phyloP scores from a whole-genome alignment of 1,284 basidiomycete species.

The Pseudozyma pruni region DNA sequence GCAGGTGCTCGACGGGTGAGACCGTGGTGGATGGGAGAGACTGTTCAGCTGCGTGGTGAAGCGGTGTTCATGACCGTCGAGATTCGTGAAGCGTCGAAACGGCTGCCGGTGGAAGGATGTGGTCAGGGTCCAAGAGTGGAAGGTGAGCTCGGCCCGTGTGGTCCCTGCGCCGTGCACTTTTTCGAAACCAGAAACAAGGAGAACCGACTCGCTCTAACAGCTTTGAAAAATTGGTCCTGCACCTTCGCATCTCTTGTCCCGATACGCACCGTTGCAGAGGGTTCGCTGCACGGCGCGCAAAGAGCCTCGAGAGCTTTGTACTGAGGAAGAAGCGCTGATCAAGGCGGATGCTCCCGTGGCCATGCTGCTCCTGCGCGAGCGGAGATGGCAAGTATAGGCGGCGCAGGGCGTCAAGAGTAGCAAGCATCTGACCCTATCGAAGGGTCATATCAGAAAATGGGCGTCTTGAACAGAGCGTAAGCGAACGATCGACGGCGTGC shows the following conservation, averaged over 20 bases:
- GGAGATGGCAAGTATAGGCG: background rate
- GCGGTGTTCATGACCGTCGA: no score
- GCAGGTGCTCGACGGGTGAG: background rate
- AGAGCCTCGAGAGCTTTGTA: no score
- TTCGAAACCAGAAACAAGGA: background rate
- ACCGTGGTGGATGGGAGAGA: background rate
- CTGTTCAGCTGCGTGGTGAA: no score
- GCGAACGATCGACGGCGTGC: conserved; percentile 12
- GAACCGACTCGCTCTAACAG: background rate
- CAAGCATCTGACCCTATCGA: background rate
- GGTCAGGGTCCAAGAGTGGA: background rate
- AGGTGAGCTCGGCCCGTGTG: background rate
- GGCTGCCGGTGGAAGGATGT: background rate
- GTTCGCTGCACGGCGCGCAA: no score
- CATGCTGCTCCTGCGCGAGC: no score
- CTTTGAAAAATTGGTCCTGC: background rate
- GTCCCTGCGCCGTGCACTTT: no score
- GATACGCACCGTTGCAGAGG: no score
- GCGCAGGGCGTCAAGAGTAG: conserved; percentile 1
- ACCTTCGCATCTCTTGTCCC: no score
- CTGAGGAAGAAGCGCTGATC: no score
- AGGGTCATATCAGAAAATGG: conserved; percentile 10
- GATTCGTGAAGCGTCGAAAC: no score
- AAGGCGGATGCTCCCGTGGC: no score
- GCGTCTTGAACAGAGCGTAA: background rate